Base-by-base conservation (phyloP, 148 eudicot genomes). In the Camellia granthamiana region DNA sequence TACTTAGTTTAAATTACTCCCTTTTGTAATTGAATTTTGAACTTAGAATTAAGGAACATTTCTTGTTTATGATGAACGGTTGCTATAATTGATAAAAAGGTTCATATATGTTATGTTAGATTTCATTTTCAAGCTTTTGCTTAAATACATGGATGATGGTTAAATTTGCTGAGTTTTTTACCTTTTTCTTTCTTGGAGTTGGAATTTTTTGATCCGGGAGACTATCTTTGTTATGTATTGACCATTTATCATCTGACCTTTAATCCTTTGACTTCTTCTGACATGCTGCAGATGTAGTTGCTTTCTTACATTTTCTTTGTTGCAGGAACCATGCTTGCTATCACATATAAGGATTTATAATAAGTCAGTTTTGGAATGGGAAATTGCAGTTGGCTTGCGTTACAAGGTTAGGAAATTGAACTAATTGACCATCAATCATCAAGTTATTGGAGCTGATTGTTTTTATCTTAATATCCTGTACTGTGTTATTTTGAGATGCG, bases 321-420 rank as follows among this genome's bases (percentile, higher is more conserved):
- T 90, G 81, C 89, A 93, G 97, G 97, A 91, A 72, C 94, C 97
- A 23, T 91, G 94, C 79, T 76, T 93, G 77, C 84, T 93, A 61
- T 93, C 97, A 69, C 91, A 91, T 64, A 82, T 93, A 83, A 85
- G 94, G 84, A 86, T 93, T 66, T 91, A 93, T 81, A 93, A 93
- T 60, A 93, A 93, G 81, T 91, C 97, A 11, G 97, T 93, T 81
- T 79, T 91, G 85, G 94, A 93, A 91, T 93, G 97, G 97, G 97
- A 93, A 82, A 87, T 93, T 66, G 87, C 92, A 70, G 94, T 81
- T 52, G 97, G 97, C 72, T 86, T 93, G 83, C 97, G 90, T 42
- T 93, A 93, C 72, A 93, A 93, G 97, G 97, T 93, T 77, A 46
- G 84, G 19, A 75, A 11, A 73, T 77, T 74, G 44, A 41, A 72